phyloP scores from a whole-genome alignment of 108 stramenopile genomes.

The Nitzschia putrida region DNA sequence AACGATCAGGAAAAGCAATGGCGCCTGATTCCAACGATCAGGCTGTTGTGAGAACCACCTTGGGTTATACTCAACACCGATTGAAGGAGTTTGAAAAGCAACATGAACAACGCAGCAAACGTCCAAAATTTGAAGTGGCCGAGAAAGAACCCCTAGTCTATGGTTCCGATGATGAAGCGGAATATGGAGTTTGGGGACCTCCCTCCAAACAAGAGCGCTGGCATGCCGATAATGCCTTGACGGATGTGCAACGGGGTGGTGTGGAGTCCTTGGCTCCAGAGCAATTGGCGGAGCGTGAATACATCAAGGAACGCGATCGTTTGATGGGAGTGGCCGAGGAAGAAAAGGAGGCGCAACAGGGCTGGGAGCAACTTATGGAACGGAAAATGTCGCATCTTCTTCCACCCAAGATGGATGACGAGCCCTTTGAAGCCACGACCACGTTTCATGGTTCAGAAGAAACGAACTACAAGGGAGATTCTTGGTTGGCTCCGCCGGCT shows the following conservation, averaged over 20 bases:
- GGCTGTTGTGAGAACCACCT: conserved; percentile 38
- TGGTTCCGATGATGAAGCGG: conserved; percentile 71
- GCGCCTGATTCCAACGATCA: conserved; percentile 27
- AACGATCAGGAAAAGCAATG: conserved; percentile 52
- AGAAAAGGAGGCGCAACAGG: conserved; percentile 51
- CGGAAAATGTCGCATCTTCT: conserved; percentile 93
- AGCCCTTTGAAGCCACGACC: conserved; percentile 63
- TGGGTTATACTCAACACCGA: conserved; percentile 47
- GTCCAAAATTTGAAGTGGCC: conserved; percentile 24
- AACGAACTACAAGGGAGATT: conserved; percentile 92
- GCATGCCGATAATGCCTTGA: conserved; percentile 50
- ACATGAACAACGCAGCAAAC: conserved; percentile 36
- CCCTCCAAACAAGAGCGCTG: conserved; percentile 66
- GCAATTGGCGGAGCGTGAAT: conserved; percentile 72
- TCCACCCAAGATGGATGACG: conserved; percentile 86
- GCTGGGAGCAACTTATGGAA: conserved; percentile 81
- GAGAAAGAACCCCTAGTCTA: conserved; percentile 68
- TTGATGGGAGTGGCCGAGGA: conserved; percentile 55
- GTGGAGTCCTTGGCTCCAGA: conserved; percentile 56
- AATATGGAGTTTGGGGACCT: conserved; percentile 83
- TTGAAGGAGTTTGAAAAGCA: conserved; percentile 45
- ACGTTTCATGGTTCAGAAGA: conserved; percentile 88
- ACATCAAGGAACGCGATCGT: conserved; percentile 70
- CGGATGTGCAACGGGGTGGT: conserved; percentile 60
- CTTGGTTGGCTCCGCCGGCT: conserved; percentile 90